Percentiles rank a stretch among this genome's conserved stretches.
Evolutionary conservation across 2,329 filamentous ascomycete species (phyloP).

Genomic region (Balansia obtecta): DNA sequence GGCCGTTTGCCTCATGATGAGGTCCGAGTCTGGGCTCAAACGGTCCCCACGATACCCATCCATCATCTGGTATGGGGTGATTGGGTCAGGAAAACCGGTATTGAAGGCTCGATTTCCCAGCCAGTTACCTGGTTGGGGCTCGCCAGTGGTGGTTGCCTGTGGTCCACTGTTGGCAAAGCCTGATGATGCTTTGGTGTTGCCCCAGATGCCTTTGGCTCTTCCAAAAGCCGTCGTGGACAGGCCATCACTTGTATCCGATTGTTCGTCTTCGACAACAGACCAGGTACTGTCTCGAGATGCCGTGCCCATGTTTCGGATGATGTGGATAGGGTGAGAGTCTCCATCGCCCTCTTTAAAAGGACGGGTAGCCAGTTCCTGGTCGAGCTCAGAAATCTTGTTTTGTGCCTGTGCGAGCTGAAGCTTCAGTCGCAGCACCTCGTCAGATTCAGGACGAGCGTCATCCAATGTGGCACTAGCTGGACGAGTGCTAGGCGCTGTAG

Average conservation of each 20-base stretch:
- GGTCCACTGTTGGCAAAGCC: constrained; percentile 20
- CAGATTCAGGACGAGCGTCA: constrained; percentile 27
- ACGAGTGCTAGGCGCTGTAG: constrained; percentile 35
- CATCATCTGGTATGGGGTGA: constrained; percentile 20
- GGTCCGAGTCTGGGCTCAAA: constrained; percentile 35
- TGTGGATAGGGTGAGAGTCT: constrained; percentile 12
- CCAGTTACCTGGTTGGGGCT: constrained; percentile 30
- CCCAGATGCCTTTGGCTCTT: constrained; percentile 45
- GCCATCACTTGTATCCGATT: constrained; percentile 44
- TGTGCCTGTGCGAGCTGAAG: constrained; percentile 59
- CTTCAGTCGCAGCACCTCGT: constrained; percentile 57
- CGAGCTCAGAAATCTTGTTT: constrained; percentile 57
- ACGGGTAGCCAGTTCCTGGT: constrained; percentile 55
- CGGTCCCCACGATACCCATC: constrained; percentile 34
- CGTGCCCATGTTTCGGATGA: constrained; percentile 11
- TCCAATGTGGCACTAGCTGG: constrained; percentile 39
- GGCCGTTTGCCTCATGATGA: constrained; percentile 28
- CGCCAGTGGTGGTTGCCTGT: constrained; percentile 22
- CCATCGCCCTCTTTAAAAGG: constrained; percentile 41
- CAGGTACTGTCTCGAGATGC: constrained; percentile 34
- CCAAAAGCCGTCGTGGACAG: constrained; percentile 38
- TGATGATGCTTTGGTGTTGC: constrained; percentile 29
- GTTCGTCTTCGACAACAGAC: constrained; percentile 40
- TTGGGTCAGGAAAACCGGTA: constrained; percentile 28
- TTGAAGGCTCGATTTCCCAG: constrained; percentile 27